Conservation (phyloP, 73 alveolate genomes). For the Blepharisma stoltei region DNA sequence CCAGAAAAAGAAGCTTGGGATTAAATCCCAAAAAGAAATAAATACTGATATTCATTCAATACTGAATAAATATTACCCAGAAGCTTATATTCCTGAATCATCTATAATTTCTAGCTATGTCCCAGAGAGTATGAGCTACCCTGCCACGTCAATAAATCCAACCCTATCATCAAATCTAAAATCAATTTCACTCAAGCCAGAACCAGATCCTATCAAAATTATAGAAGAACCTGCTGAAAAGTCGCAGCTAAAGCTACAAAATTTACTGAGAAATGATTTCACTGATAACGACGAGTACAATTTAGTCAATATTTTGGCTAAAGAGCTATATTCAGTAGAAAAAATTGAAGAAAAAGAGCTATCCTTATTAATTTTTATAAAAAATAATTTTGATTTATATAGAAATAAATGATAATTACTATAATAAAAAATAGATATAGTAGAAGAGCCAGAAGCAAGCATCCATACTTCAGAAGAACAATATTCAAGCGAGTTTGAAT, state of each 20-base stretch:
- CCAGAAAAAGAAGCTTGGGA: neutral
- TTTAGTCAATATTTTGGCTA: neutral
- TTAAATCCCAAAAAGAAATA: neutral
- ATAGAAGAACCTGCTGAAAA: neutral
- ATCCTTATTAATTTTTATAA: no score
- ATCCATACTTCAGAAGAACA: neutral
- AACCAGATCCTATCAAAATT: neutral
- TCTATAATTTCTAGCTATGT: neutral
- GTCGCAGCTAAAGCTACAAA: neutral
- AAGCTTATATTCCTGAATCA: constrained; percentile 13
- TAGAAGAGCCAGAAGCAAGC: neutral
- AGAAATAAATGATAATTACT: no score
- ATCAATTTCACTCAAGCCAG: no score
- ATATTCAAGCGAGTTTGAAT: constrained; percentile 13
- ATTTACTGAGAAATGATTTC: neutral
- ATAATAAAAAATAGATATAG: neutral
- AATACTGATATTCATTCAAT: constrained; percentile 5
- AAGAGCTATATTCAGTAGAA: neutral
- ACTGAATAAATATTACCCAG: constrained; percentile 14
- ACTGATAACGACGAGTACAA: neutral
- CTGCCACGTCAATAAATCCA: neutral
- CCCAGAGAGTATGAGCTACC: neutral
- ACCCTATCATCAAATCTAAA: no score
- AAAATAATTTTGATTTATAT: no score
- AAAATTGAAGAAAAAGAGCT: no score